Percentiles rank a stretch among this genome's conserved stretches.
phyloP scores from a whole-genome alignment of 352 stramenopile genomes.

The Phytopythium aichiense region DNA sequence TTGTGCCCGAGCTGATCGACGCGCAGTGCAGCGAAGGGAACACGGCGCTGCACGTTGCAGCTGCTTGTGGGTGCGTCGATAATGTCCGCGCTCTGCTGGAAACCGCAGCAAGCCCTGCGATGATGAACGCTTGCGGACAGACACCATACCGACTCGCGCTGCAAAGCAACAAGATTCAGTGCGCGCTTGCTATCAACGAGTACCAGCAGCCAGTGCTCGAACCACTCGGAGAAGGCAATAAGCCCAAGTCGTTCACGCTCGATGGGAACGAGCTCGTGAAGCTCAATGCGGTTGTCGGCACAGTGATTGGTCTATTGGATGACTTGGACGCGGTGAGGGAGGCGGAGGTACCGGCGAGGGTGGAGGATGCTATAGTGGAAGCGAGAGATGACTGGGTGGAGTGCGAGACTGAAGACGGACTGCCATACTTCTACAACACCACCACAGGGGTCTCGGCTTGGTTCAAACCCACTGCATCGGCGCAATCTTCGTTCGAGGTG shows the following conservation, averaged over 20 bases:
- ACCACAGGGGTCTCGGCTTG: constrained; percentile 51
- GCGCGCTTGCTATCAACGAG: constrained; percentile 46
- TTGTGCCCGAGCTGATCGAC: constrained; percentile 46
- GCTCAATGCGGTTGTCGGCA: neutral
- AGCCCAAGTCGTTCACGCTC: neutral
- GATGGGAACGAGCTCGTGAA: neutral
- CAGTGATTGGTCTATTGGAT: neutral
- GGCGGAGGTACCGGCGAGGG: too few species aligned
- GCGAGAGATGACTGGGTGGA: constrained; percentile 32
- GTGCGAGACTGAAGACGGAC: constrained; percentile 42
- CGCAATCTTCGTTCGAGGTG: neutral
- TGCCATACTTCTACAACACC: constrained; percentile 68
- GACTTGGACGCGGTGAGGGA: neutral
- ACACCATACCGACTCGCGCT: constrained; percentile 53
- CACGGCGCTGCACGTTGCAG: constrained; percentile 57
- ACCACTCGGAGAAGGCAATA: neutral
- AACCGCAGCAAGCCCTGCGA: constrained; percentile 46
- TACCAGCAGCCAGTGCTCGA: constrained; percentile 26
- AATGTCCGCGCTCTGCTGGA: constrained; percentile 51
- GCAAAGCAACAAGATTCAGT: constrained; percentile 53
- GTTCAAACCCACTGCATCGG: constrained; percentile 21
- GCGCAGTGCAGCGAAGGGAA: constrained; percentile 45
- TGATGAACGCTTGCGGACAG: constrained; percentile 33
- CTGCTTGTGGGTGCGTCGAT: constrained; percentile 47
- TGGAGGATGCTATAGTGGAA: neutral